Conservation (phyloP, 2,329 filamentous ascomycete genomes). For the Botrytis medusae region DNA sequence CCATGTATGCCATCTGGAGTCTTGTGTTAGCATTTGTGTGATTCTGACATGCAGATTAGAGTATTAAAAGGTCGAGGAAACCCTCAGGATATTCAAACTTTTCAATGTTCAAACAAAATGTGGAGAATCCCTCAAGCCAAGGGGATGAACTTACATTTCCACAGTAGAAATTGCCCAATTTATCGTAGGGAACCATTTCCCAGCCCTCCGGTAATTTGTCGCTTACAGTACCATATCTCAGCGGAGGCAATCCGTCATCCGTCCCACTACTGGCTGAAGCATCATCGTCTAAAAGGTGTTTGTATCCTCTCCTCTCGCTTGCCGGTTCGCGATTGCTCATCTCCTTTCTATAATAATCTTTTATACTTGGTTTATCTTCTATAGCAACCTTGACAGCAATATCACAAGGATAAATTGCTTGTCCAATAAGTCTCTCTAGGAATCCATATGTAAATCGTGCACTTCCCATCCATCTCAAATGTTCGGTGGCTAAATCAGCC, state of each 20-base stretch:
- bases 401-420: conserved; percentile 84
- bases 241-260: conserved; percentile 61
- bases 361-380: conserved; percentile 71
- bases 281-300: conserved; percentile 39
- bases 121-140: not conserved
- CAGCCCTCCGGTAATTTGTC: conserved; percentile 77
- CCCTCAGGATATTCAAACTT: not conserved
- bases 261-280: conserved; percentile 36
- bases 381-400: conserved; percentile 82
- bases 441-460: conserved; percentile 84
- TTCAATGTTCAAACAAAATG: not conserved
- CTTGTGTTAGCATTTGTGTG: not conserved
- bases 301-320: conserved; percentile 37
- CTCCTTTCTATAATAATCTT: conserved; percentile 65
- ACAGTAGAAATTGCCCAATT: conserved; percentile 87
- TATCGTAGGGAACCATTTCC: conserved; percentile 70
- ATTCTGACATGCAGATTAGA: not conserved
- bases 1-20: conserved; percentile 81
- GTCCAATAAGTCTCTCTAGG: conserved; percentile 70
- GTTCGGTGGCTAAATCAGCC: conserved; percentile 82
- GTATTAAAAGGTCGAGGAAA: not conserved
- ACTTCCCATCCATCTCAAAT: conserved; percentile 89
- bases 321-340: conserved; percentile 37
- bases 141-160: conserved; percentile 68
- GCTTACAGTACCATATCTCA: conserved; percentile 77